Base-by-base conservation (phyloP, 352 stramenopile species). In the Aphanomyces euteiches region DNA sequence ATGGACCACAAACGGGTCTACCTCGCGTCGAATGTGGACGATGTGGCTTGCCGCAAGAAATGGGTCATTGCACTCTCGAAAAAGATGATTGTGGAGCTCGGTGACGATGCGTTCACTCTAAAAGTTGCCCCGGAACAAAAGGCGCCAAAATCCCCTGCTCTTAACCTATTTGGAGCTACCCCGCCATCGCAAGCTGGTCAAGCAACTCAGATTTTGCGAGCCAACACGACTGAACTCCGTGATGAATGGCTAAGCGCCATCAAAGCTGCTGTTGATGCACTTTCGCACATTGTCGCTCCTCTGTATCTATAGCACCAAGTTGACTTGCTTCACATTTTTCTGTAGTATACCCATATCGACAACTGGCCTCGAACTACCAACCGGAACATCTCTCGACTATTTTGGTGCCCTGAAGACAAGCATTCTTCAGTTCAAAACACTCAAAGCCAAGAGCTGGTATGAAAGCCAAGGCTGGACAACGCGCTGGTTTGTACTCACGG, bases 81-180 rank as follows among this genome's bases (percentile, higher is more conserved):
- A 5, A 68, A 74, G 4, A 82, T 81, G 0, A 81, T 83, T 69
- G 87, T 84, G 3, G 69, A 85, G 37, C 91, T 88, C 45, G 87
- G 87, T 10, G 87, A 95, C 6, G 87, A 95, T 45, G 84, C 84
- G 17, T 95, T 93, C 41, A 91, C 82, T 75, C 73, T 95, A 69
- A 88, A 88, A 34, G 84, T 95, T 34, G 56, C 90, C 13, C 75
- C 78, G 3, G 79, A 75, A 40, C 77, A 88, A 19, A 10, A n/a
- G 50, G 37, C 50, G 13, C 50, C 50, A 19, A 8, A 34, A 8
- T 34, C 37, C n/a, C 8, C 50, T 58, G 50, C 28, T 28, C 28
- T 28, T 28, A 28, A 28, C 28, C 28, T 28, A 28, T 28, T 28
- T 28, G 8, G n/a, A 34, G n/a, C 50, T 8, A 10, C 50, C 1